A percentile compares a stretch with the other conserved stretches of the same genome.
Evolutionary conservation across 805 yeast species (phyloP).

Genomic region (Wickerhamiella slavikovae): DNA sequence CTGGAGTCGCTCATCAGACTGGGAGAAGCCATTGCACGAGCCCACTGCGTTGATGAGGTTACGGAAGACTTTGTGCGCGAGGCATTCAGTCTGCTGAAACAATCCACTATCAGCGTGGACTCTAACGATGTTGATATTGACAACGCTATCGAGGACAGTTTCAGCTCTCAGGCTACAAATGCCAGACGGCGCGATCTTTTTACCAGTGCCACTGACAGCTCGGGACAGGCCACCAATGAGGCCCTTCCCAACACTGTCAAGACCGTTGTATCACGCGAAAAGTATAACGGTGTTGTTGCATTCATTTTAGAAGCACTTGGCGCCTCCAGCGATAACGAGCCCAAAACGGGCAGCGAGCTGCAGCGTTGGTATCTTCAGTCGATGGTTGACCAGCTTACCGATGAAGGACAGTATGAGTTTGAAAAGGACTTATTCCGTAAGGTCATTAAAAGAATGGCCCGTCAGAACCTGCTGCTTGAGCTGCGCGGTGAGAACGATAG

Average conservation of each 20-base stretch:
- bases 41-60: constrained; percentile 80
- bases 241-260: constrained; percentile 14
- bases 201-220: constrained; percentile 5
- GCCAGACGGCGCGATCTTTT: constrained; percentile 13
- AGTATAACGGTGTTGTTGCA: constrained; percentile 69
- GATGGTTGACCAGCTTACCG: constrained; percentile 45
- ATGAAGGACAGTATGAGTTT: constrained; percentile 47
- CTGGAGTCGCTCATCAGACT: constrained; percentile 83
- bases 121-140: constrained; percentile 79
- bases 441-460: constrained; percentile 64
- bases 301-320: constrained; percentile 45
- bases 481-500: constrained; percentile 26
- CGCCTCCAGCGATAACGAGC: constrained; percentile 27
- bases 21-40: constrained; percentile 91
- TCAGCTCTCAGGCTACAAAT: no score
- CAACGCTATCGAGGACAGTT: constrained; percentile 37
- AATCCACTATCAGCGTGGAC: constrained; percentile 83
- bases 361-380: constrained; percentile 66
- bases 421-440: constrained; percentile 57
- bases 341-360: constrained; percentile 45
- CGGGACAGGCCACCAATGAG: constrained; percentile 3
- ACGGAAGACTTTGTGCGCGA: constrained; percentile 76
- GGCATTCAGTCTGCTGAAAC: constrained; percentile 75
- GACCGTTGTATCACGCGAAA: constrained; percentile 58
- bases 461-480: constrained; percentile 65